phyloP scores from a whole-genome alignment of 2,329 filamentous ascomycete species.

The Pseudogymnoascus pannorum region DNA sequence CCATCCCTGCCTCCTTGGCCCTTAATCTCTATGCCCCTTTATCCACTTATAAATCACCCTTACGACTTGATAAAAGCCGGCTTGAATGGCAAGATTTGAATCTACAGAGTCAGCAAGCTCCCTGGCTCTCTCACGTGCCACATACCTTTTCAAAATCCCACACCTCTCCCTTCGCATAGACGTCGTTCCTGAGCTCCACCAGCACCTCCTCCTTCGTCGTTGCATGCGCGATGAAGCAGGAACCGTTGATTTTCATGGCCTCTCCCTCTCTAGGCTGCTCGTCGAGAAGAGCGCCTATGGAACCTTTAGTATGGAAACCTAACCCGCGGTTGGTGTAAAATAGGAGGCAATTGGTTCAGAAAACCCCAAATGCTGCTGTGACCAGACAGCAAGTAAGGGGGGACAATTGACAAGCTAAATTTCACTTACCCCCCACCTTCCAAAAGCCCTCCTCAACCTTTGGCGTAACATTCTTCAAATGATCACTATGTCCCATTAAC shows the following conservation, averaged over 20 bases:
- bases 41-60: background rate
- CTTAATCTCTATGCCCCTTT: background rate
- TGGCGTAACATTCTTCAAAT: slow-evolving; percentile 40
- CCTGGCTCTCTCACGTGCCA: background rate
- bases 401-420: background rate
- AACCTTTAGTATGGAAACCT: background rate
- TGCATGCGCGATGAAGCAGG: slow-evolving; percentile 60
- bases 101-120: background rate
- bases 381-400: background rate
- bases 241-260: slow-evolving; percentile 60
- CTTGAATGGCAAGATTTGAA: slow-evolving; percentile 13
- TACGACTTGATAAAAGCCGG: slow-evolving; percentile 10
- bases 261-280: slow-evolving; percentile 57
- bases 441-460: slow-evolving; percentile 46
- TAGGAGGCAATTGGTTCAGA: background rate
- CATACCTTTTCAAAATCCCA: slow-evolving; percentile 69
- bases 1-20: background rate
- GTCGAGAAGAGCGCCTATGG: slow-evolving; percentile 57
- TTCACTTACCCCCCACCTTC: slow-evolving; percentile 55
- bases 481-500: slow-evolving; percentile 16
- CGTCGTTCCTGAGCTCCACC: slow-evolving; percentile 59
- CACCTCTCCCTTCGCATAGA: slow-evolving; percentile 64
- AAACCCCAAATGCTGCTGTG: no score
- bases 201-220: slow-evolving; percentile 62
- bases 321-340: background rate